These are phyloP conservation scores for Globisporangium yorkense DNA, from an alignment of 352 stramenopile genomes.

Conservation along the genomic window DNA sequence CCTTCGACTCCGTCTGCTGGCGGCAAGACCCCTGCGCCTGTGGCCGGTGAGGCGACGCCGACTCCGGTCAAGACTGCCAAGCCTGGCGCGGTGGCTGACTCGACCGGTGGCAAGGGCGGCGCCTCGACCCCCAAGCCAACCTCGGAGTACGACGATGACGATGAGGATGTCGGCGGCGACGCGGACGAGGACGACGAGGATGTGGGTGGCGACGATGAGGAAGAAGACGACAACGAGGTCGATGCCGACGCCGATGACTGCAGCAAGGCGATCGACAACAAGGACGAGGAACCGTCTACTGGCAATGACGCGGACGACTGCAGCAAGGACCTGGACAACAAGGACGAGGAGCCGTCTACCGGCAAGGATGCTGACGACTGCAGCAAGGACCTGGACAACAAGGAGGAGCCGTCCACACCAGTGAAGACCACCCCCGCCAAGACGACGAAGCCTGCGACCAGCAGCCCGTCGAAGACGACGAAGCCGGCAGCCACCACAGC, in stretches of 20 bases:
- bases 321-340: slow-evolving; percentile 22
- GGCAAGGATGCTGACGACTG: slow-evolving; percentile 17
- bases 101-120: slow-evolving; percentile 7
- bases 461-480: not conserved
- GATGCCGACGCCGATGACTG: slow-evolving; percentile 9
- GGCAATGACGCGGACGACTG: slow-evolving; percentile 11
- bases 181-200: slow-evolving; percentile 7
- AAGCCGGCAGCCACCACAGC: not conserved
- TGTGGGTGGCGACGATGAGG: slow-evolving; percentile 4
- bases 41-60: slow-evolving; percentile 1
- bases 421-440: slow-evolving; percentile 17
- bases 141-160: slow-evolving; percentile 8
- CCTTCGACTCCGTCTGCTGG: slow-evolving; percentile 6
- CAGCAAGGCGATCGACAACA: slow-evolving; percentile 4
- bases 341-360: slow-evolving; percentile 2
- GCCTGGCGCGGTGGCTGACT: slow-evolving; percentile 6
- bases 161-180: not conserved
- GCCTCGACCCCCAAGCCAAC: not conserved
- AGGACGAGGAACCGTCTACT: not conserved
- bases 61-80: slow-evolving; percentile 5
- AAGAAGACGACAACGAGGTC: not conserved
- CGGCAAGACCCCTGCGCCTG: not conserved
- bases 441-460: slow-evolving; percentile 15
- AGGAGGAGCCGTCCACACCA: slow-evolving; percentile 5
- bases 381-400: slow-evolving; percentile 14